These are phyloP conservation scores for Paramyrothecium sp. DNA, from an alignment of 2,329 filamentous ascomycete genomes.

Conservation along the genomic window DNA sequence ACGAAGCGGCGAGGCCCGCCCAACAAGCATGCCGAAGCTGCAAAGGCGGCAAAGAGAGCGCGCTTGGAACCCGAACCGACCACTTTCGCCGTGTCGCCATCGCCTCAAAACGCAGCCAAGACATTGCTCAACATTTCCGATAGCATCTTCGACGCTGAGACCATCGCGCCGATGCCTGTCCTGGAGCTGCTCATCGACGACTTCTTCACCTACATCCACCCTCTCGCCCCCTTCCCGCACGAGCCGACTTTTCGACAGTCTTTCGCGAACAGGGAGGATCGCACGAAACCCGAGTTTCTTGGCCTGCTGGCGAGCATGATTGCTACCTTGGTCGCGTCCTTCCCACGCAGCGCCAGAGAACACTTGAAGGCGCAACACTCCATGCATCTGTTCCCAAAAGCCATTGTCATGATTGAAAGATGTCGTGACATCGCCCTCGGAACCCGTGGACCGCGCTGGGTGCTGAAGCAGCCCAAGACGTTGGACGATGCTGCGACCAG, in stretches of 20 bases:
- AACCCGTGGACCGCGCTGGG: constrained; percentile 59
- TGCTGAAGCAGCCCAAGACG: constrained; percentile 44
- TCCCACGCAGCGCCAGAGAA: constrained; percentile 67
- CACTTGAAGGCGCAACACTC: constrained; percentile 67
- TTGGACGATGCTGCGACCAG: constrained; percentile 65
- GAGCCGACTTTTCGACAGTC: constrained; percentile 73
- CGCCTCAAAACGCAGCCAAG: constrained; percentile 47
- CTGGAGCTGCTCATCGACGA: constrained; percentile 72
- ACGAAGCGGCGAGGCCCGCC: constrained; percentile 59
- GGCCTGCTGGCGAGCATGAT: constrained; percentile 75
- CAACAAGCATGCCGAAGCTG: constrained; percentile 58
- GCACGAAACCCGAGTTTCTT: constrained; percentile 64
- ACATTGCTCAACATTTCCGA: constrained; percentile 44
- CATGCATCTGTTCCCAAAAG: constrained; percentile 64
- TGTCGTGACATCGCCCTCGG: constrained; percentile 69
- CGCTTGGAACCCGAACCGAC: constrained; percentile 31
- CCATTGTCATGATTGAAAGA: constrained; percentile 67
- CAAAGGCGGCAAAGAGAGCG: constrained; percentile 49
- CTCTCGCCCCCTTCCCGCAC: constrained; percentile 74
- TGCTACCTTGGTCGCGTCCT: constrained; percentile 70
- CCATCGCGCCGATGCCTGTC: constrained; percentile 68
- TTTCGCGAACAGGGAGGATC: constrained; percentile 65
- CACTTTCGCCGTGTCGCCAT: constrained; percentile 31
- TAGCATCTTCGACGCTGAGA: constrained; percentile 58
- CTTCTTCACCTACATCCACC: constrained; percentile 81